Evolutionary conservation across 2,329 filamentous ascomycete genomes (phyloP), one percentile per base, ranked within the genome.

Genomic region (Diaporthe vexans): DNA sequence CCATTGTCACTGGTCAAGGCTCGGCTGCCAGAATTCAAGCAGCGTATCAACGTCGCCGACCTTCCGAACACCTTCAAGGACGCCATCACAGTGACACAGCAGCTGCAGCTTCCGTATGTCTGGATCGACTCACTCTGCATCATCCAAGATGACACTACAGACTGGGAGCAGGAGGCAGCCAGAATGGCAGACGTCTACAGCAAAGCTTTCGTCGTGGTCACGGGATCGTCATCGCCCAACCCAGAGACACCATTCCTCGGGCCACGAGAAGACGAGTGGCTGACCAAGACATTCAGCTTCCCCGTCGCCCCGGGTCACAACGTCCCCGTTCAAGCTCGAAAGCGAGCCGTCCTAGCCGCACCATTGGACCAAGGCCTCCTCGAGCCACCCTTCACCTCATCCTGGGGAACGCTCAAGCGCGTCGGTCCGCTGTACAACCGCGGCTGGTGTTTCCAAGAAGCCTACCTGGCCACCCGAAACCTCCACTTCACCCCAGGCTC

Each of bases 91-190:
- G 63, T 67, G 63, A 24, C 63, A 9, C 63, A 52, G 13, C 43
- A 67, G 15, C 63, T 67, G 21, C 63, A 37, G 63, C 46, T 67
- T 2, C 46, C 63, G n/a, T 67, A 67, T 13, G 26, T 67, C 19
- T 67, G 61, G 61, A 67, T 67, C 29, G 61, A 67, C 61, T 67
- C 61, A 2, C 61, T 67, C 21, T 52, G 63, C 4, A 67, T 67
- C 33, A 52, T 67, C n/a, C 63, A 67, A 26, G 63, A 67, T 33
- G 63, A 67, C n/a, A 67, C 29, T 0, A 67, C 63, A 13, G 63
- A 67, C 46, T 67, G 63, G 63, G 63, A 67, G 33, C 46, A 37
- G n/a, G 63, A 67, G 63, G 63, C 63, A 4, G 63, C 63, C 3
- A 37, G 63, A 2, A 67, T 67, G 63, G 63, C 63, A 35, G 63